These are phyloP conservation scores for Tolypocladium amazonense DNA, from an alignment of 2,329 filamentous ascomycete genomes.

Conservation along the genomic window DNA sequence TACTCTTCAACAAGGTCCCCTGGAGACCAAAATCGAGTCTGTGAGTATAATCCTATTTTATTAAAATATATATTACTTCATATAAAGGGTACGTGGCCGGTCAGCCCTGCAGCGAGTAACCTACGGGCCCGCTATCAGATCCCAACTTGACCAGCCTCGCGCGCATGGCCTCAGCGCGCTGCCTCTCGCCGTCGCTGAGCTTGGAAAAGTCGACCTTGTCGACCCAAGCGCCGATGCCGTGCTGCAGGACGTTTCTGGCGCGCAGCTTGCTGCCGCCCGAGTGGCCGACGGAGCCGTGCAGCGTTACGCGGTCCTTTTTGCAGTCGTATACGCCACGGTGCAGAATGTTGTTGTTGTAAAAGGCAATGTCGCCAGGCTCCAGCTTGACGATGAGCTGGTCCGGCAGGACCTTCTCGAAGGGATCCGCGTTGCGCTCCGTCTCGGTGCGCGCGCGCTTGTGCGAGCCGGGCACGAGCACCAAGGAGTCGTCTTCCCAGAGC, in stretches of 20 bases:
- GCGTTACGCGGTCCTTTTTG: constrained; percentile 51
- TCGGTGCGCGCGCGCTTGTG: constrained; percentile 63
- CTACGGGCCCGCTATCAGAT: constrained; percentile 47
- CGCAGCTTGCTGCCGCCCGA: constrained; percentile 40
- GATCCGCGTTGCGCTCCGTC: constrained; percentile 54
- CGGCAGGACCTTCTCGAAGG: constrained; percentile 51
- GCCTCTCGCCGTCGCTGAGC: constrained; percentile 30
- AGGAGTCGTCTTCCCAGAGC: constrained; percentile 60
- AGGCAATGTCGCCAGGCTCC: constrained; percentile 66
- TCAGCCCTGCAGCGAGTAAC: constrained; percentile 50
- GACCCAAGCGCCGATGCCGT: constrained; percentile 60
- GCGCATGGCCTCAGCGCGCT: constrained; percentile 53
- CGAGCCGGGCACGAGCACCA: constrained; percentile 69
- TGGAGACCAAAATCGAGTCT: background rate
- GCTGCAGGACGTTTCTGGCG: constrained; percentile 65
- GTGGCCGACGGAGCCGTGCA: constrained; percentile 64
- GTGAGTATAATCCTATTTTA: no score
- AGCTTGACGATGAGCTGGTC: constrained; percentile 56
- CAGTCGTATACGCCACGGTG: constrained; percentile 58
- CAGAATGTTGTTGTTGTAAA: constrained; percentile 86
- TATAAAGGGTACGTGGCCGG: no score
- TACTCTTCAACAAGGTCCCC: background rate
- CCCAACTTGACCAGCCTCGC: constrained; percentile 52
- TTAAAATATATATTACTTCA: no score
- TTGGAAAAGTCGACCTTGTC: constrained; percentile 43